phyloP scores from a whole-genome alignment of 306 rosid genomes.

The Vigna trinervia region DNA sequence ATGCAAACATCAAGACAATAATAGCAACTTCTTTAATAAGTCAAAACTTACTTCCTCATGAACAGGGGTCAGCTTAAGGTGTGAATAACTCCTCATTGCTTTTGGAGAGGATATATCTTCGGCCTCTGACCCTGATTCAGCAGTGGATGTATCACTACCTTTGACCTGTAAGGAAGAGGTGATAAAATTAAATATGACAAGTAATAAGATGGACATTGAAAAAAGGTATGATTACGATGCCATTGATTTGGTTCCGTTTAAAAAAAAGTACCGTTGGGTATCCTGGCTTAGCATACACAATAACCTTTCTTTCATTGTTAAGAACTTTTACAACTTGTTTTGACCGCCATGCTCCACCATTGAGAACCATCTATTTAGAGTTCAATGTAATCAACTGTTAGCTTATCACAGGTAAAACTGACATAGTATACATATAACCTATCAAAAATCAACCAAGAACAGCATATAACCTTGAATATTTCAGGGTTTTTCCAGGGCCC shows the following conservation, averaged over 20 bases:
- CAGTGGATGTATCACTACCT: conserved; percentile 97
- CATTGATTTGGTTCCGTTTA: conserved; percentile 31
- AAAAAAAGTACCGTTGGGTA: conserved; percentile 71
- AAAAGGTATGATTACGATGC: conserved; percentile 3
- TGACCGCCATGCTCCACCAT: conserved; percentile 76
- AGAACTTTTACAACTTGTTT: conserved; percentile 92
- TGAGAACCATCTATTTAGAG: conserved; percentile 79
- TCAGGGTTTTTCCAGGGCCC: conserved; percentile 98
- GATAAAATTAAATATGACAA: conserved; percentile 18
- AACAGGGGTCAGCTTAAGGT: conserved; percentile 96
- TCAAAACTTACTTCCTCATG: conserved; percentile 87
- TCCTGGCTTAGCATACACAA: conserved; percentile 89
- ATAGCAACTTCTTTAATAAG: conserved; percentile 36
- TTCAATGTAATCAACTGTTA: conserved; percentile 35
- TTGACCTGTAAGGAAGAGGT: conserved; percentile 66
- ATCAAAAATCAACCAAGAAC: conserved; percentile 21
- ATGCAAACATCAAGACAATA: conserved; percentile 11
- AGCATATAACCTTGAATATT: conserved; percentile 76
- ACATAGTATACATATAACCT: neutral
- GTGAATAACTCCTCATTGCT: conserved; percentile 76
- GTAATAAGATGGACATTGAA: neutral
- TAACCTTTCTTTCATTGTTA: conserved; percentile 86
- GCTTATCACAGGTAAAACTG: conserved; percentile 32
- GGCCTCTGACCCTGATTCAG: conserved; percentile 98
- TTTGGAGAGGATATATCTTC: conserved; percentile 96